Conservation (phyloP, 2,329 filamentous ascomycete species). For the Remersonia thermophila region DNA sequence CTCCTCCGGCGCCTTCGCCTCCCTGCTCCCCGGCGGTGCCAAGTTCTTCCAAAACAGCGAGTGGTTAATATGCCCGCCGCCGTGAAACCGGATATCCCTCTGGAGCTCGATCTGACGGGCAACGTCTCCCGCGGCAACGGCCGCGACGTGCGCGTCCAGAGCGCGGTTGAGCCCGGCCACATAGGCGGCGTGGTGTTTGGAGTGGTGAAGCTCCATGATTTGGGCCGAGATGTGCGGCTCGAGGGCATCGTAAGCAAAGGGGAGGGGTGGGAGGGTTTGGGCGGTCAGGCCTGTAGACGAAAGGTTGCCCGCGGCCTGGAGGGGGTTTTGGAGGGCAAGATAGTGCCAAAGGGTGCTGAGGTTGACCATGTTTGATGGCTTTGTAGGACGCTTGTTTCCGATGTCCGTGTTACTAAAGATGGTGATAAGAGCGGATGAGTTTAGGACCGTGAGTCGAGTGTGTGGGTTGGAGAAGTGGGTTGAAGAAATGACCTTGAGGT, state of each 20-base stretch:
- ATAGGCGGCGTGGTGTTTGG: slow-evolving; percentile 89
- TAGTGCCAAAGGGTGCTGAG: slow-evolving; percentile 15
- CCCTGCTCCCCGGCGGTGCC: slow-evolving; percentile 43
- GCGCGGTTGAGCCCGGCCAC: slow-evolving; percentile 80
- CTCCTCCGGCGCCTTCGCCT: slow-evolving; percentile 40
- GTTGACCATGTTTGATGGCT: slow-evolving; percentile 16
- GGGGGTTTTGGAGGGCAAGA: slow-evolving; percentile 14
- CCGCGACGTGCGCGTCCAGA: slow-evolving; percentile 54
- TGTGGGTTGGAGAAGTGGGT: too few species aligned
- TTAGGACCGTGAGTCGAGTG: too few species aligned
- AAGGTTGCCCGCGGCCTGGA: slow-evolving; percentile 13
- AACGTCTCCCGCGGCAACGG: slow-evolving; percentile 41
- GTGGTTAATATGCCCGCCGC: slow-evolving; percentile 56
- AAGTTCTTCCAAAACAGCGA: slow-evolving; percentile 62
- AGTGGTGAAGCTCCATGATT: slow-evolving; percentile 95
- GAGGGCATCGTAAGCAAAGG: slow-evolving; percentile 33
- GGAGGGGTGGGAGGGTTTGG: slow-evolving; percentile 21
- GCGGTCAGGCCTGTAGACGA: slow-evolving; percentile 21
- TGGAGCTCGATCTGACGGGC: slow-evolving; percentile 49
- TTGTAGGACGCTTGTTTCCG: background rate
- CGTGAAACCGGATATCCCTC: slow-evolving; percentile 54
- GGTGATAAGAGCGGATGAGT: too few species aligned
- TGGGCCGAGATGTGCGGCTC: slow-evolving; percentile 65
- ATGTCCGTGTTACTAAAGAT: too few species aligned
- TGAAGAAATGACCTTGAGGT: background rate